Evolutionary conservation across 2,329 filamentous ascomycete genomes (phyloP).

Genomic region (Fusarium ambrosium): DNA sequence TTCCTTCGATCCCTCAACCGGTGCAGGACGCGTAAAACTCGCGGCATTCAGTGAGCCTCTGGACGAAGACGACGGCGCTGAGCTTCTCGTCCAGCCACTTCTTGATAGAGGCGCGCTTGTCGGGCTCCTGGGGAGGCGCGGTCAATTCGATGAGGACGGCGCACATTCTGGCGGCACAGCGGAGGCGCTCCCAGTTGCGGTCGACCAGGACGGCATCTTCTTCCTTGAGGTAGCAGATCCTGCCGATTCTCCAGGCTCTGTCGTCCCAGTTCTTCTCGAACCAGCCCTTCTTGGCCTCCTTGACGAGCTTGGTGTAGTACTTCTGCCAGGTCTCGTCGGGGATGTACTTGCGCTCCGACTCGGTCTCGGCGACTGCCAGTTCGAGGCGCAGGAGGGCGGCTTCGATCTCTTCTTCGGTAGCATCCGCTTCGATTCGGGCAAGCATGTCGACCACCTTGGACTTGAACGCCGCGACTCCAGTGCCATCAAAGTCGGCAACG

Average conservation of each 20-base stretch:
- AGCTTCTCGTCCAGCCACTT: slow-evolving; percentile 46
- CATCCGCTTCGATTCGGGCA: slow-evolving; percentile 4
- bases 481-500: too few relatives aligned
- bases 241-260: slow-evolving; percentile 41
- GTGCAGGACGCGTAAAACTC: slow-evolving; percentile 9
- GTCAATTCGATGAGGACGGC: slow-evolving; percentile 45
- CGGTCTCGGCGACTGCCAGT: slow-evolving; percentile 3
- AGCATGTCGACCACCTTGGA: slow-evolving; percentile 25
- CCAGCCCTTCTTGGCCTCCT: slow-evolving; percentile 19
- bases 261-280: slow-evolving; percentile 35
- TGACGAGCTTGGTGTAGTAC: slow-evolving; percentile 43
- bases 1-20: neutral
- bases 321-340: slow-evolving; percentile 34
- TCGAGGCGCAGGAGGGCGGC: slow-evolving; percentile 23
- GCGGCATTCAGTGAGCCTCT: slow-evolving; percentile 26
- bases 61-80: slow-evolving; percentile 43
- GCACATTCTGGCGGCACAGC: slow-evolving; percentile 44
- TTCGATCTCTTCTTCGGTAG: slow-evolving; percentile 14
- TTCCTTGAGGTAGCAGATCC: slow-evolving; percentile 47
- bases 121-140: slow-evolving; percentile 40
- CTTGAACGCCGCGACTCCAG: slow-evolving; percentile 8
- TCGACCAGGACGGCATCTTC: slow-evolving; percentile 44
- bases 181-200: slow-evolving; percentile 46
- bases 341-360: slow-evolving; percentile 36
- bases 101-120: slow-evolving; percentile 14